Evolutionary conservation across 495 filamentous ascomycete species (phyloP), one percentile per base, ranked within the genome.

Genomic region (Eremomyces bilateralis): DNA sequence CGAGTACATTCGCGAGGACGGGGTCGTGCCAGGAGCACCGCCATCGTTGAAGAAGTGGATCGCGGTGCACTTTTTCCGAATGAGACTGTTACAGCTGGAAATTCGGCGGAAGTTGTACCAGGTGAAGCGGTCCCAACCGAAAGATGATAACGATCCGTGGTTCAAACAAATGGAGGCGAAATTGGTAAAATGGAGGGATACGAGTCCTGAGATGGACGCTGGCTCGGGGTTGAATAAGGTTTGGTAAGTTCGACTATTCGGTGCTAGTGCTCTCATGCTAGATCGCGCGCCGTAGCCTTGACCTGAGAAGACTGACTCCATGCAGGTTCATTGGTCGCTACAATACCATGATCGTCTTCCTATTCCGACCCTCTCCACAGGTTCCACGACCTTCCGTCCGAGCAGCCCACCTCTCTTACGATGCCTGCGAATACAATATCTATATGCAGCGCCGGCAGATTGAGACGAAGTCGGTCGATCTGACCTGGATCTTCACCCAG

Each of bases 401-500:
- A 18, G 80, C 84, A 1, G 83, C 83, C 10, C 54, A 59, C 28
- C 72, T 60, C 41, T 93, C 84, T 48, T 92, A 74, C 48, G 72
- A 88, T n/a, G 76, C 76, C 13, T 73, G 73, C 37, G 57, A 69
- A 13, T 78, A 69, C 51, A 82, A 90, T 48, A 74, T 95, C 40
- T 58, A 68, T 36, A 69, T 81, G 53, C 73, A 80, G 24, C 68
- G 64, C 44, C 65, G 75, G 33, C 81, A 90, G 49, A 76, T 88
- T 47, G 61, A 68, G 40, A 71, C 65, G 5, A 63, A 63, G 4
- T 69, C 68, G 16, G 72, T 85, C 15, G 85, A 93, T 47, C 57
- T 92, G 36, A 91, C 81, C 2, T 95, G 84, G 81, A 72, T 90
- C 24, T 92, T 90, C 47, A 67, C 85, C 4, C 67, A 90, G 38